Evolutionary conservation across 179 eudicot species (phyloP).

Genomic region (Beta lomatogona): DNA sequence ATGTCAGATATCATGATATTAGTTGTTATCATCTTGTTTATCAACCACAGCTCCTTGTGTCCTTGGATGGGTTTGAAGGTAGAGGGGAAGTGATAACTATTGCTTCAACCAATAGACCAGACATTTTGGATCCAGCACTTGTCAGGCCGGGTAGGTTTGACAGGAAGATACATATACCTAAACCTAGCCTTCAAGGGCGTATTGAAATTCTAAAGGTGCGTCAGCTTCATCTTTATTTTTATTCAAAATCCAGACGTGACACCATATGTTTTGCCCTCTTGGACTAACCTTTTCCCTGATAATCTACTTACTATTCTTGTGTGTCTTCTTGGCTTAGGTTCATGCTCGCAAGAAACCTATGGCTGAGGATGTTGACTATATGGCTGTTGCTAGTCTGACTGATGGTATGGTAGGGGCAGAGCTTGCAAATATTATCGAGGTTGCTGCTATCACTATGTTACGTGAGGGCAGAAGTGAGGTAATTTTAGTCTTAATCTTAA

Average conservation of each 20-base stretch:
- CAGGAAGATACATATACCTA: constrained; percentile 79
- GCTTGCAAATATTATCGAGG: constrained; percentile 87
- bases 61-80: constrained; percentile 96
- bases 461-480: constrained; percentile 93
- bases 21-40: constrained; percentile 5
- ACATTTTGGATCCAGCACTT: constrained; percentile 90
- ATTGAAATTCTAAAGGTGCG: constrained; percentile 73
- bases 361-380: constrained; percentile 86
- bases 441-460: constrained; percentile 84
- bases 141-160: constrained; percentile 96
- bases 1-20: background rate
- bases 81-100: constrained; percentile 91
- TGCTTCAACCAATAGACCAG: constrained; percentile 96
- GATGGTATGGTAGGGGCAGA: constrained; percentile 98
- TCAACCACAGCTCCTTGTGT: constrained; percentile 74
- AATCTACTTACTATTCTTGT: constrained; percentile 9
- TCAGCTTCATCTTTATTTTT: background rate
- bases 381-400: constrained; percentile 84
- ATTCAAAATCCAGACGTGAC: constrained; percentile 9
- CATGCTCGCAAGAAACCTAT: constrained; percentile 92
- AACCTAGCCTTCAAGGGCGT: constrained; percentile 85
- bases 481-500: constrained; percentile 20
- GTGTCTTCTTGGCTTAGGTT: constrained; percentile 51
- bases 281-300: background rate
- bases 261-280: constrained; percentile 3